These are phyloP conservation scores for Leptodermis oblonga DNA, from an alignment of 257 asterid genomes.

Conservation along the genomic window DNA sequence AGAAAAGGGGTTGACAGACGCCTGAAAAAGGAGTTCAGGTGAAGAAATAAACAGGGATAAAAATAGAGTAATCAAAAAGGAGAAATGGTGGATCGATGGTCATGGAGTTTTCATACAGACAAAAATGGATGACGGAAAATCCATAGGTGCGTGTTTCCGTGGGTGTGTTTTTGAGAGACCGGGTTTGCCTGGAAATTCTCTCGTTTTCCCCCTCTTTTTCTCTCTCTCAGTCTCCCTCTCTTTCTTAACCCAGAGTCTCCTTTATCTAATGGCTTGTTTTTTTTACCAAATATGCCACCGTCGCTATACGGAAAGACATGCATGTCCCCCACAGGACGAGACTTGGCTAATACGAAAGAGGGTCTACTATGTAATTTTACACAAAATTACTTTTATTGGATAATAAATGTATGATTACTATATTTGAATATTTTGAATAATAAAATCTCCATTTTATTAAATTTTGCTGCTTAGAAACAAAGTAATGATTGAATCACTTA, in stretches of 20 bases:
- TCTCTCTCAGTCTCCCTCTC: not conserved
- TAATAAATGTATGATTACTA: too few species aligned
- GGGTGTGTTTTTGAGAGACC: not conserved
- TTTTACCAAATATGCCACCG: not conserved
- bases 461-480: too few species aligned
- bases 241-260: not conserved
- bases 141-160: constrained; percentile 1
- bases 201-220: constrained; percentile 13
- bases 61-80: not conserved
- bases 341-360: too few species aligned
- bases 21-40: not conserved
- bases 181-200: constrained; percentile 20
- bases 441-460: too few species aligned
- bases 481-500: too few species aligned
- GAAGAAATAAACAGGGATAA: not conserved
- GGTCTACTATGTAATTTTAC: too few species aligned
- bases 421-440: too few species aligned
- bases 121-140: constrained; percentile 16
- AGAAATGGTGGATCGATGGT: not conserved
- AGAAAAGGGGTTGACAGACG: constrained; percentile 25
- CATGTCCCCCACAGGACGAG: constrained; percentile 11
- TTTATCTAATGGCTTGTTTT: not conserved
- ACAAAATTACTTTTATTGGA: too few species aligned
- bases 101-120: constrained; percentile 6
- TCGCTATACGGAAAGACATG: not conserved